Percentiles rank a stretch among this genome's conserved stretches.
Evolutionary conservation across 495 filamentous ascomycete genomes (phyloP).

Genomic region (Hypoxylon fuscum): DNA sequence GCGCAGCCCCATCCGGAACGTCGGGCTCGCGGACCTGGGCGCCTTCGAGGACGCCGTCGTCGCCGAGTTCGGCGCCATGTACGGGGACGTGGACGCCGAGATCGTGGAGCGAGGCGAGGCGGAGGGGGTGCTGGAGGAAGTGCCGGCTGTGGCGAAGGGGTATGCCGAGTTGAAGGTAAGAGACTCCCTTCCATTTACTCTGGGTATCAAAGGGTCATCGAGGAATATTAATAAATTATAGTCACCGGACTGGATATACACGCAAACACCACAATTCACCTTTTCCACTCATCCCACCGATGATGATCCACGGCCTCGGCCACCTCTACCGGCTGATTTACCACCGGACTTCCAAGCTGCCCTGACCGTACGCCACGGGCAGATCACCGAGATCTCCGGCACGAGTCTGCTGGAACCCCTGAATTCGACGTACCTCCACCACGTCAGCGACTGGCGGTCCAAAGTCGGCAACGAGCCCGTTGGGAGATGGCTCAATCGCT

Average conservation of each 20-base stretch:
- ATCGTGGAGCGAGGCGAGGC: neutral
- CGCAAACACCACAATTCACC: constrained; percentile 85
- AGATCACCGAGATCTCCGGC: constrained; percentile 45
- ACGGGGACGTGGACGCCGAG: constrained; percentile 45
- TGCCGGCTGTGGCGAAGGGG: constrained; percentile 4
- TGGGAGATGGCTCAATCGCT: constrained; percentile 48
- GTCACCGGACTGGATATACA: constrained; percentile 81
- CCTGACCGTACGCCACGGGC: constrained; percentile 52
- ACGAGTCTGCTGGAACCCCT: constrained; percentile 31
- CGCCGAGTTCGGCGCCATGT: constrained; percentile 63
- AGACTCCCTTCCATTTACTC: neutral
- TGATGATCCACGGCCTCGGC: constrained; percentile 63
- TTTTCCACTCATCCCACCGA: constrained; percentile 65
- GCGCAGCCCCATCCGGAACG: constrained; percentile 82
- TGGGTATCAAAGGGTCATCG: neutral
- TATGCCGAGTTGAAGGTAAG: constrained; percentile 40
- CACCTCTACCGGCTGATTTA: constrained; percentile 50
- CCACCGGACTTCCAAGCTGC: constrained; percentile 37
- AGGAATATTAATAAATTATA: constrained; percentile 36
- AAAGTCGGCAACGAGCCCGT: constrained; percentile 19
- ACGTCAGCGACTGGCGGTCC: constrained; percentile 53
- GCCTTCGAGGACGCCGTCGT: constrained; percentile 63
- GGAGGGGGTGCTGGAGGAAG: neutral
- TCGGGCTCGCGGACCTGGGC: constrained; percentile 55
- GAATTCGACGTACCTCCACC: constrained; percentile 46